phyloP scores from a whole-genome alignment of 208 protist species.

The Leishmania amazonensis region DNA sequence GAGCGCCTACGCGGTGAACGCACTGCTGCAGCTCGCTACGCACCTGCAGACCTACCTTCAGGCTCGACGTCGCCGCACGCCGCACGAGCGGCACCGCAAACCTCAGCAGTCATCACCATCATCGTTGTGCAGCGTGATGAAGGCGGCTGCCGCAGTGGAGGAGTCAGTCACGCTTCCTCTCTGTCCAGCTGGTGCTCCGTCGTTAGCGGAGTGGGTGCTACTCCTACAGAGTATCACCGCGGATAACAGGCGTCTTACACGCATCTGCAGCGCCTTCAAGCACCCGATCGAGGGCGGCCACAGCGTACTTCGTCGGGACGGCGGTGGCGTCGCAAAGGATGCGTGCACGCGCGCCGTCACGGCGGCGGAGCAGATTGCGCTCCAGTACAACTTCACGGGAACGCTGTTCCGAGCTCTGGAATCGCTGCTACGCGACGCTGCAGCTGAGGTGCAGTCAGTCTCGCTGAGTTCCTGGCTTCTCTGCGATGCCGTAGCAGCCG shows the following conservation, averaged over 20 bases:
- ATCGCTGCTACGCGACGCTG: slow-evolving; percentile 25
- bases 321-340: slow-evolving; percentile 35
- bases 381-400: slow-evolving; percentile 66
- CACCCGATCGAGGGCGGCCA: neutral
- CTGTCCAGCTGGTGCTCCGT: slow-evolving; percentile 42
- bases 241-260: slow-evolving; percentile 44
- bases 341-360: slow-evolving; percentile 53
- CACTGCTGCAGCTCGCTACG: slow-evolving; percentile 32
- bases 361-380: slow-evolving; percentile 58
- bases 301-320: neutral
- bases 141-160: neutral
- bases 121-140: neutral
- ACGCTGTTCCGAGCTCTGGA: slow-evolving; percentile 40
- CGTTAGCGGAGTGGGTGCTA: slow-evolving; percentile 47
- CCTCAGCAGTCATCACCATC: neutral
- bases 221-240: slow-evolving; percentile 43
- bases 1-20: slow-evolving; percentile 30
- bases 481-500: slow-evolving; percentile 21
- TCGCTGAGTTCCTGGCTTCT: slow-evolving; percentile 15
- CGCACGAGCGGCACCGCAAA: neutral
- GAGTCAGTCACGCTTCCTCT: slow-evolving; percentile 25
- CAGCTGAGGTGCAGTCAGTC: slow-evolving; percentile 18
- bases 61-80: neutral
- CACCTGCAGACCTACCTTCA: slow-evolving; percentile 28
- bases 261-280: slow-evolving; percentile 26